Evolutionary conservation across 768 basidiomycete species (phyloP), one percentile per base, ranked within the genome.

Genomic region (Auricularia sp.): DNA sequence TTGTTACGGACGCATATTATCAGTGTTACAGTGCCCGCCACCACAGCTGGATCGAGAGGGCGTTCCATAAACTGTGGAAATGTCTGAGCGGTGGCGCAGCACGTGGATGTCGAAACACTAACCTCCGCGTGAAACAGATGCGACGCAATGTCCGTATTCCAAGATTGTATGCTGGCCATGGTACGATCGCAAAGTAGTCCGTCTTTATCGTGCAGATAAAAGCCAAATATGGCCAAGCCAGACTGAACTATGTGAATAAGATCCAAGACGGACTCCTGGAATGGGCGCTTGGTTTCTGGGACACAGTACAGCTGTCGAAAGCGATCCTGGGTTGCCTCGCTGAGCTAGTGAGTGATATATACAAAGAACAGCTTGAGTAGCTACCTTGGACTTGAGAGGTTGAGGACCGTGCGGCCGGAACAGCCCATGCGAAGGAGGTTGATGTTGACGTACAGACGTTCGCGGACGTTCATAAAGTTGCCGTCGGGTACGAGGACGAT

Each of bases 401-500:
- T 88, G 61, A 94, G 78, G 0, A 89, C 91, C 69, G 78, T 82
- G 54, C 91, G 82, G n/a, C 89, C 89, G 62, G 86, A 86, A 71
- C 88, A 89, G 2, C 90, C 91, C 83, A 92, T 86, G n/a, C 92
- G 83, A 54, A 91, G 80, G 24, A 94, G 80, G 73, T 89, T 88
- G 69, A 93, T 90, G 70, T 93, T 94, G 62, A 86, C 81, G 73
- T 89, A 90, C 36, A 94, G 82, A 68, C 84, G 85, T 65, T 89
- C 84, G 66, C 81, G 82, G 37, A 80, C 79, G 45, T 81, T 79
- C 21, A 82, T 79, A 74, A 86, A 89, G 73, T 87, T 79, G 42
- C 88, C 92, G 56, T 80, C 75, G 0, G 90, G 90, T 63, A 94
- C 85, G 66, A 83, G 86, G 37, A 93, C 88, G 66, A 93, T 91